Evolutionary conservation across 2,329 filamentous ascomycete species (phyloP).

Genomic region (Cordyceps cateniannulata): DNA sequence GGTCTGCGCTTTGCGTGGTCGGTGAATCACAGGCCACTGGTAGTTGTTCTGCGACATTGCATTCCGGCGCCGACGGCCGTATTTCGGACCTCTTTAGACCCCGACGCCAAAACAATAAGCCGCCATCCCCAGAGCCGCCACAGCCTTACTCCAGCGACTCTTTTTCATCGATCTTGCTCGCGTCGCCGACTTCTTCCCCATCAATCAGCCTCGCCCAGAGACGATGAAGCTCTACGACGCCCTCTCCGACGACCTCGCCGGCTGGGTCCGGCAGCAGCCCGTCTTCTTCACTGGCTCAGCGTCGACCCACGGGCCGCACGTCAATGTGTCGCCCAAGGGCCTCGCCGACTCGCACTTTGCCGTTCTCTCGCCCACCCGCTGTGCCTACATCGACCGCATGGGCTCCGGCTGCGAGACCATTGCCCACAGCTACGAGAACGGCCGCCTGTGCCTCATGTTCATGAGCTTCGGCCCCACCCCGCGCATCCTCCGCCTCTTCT

Average conservation of each 20-base stretch:
- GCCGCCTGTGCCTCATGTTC: conserved; percentile 68
- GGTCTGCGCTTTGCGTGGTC: no score
- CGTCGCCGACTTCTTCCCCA: background rate
- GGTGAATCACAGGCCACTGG: background rate
- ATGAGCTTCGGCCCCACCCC: conserved; percentile 55
- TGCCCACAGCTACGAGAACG: conserved; percentile 69
- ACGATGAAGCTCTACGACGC: conserved; percentile 56
- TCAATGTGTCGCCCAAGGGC: conserved; percentile 75
- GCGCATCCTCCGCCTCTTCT: conserved; percentile 59
- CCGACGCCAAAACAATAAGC: background rate
- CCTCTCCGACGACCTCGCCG: conserved; percentile 47
- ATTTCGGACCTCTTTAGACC: background rate
- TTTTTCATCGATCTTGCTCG: background rate
- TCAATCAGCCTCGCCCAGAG: background rate
- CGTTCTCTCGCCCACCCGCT: conserved; percentile 50
- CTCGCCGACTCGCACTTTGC: conserved; percentile 55
- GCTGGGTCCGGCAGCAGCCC: conserved; percentile 61
- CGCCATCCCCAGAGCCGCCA: background rate
- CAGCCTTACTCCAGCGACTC: no score
- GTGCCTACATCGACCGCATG: conserved; percentile 66
- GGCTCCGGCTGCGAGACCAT: conserved; percentile 74
- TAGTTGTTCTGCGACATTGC: background rate
- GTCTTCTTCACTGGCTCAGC: conserved; percentile 75
- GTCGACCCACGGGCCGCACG: conserved; percentile 58
- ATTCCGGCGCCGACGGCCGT: background rate